Conservation (phyloP, 164 flowering plant species). For the Annona cherimola region DNA sequence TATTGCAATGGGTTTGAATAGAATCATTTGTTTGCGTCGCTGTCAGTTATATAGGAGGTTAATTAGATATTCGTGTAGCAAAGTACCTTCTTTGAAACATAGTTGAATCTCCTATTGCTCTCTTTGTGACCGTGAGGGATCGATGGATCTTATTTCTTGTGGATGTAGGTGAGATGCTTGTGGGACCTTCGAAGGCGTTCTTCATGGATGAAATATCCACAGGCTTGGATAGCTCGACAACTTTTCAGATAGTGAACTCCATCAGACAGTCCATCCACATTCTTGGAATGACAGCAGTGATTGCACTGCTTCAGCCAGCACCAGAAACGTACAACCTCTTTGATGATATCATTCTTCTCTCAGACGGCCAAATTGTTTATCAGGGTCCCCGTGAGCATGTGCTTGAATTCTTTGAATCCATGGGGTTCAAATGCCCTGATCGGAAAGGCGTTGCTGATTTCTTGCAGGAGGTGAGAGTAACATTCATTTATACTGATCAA, state of each 20-base stretch:
- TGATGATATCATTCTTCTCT: conserved; percentile 63
- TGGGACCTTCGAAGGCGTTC: conserved; percentile 37
- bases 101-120: background rate
- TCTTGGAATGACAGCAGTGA: conserved; percentile 50
- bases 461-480: conserved; percentile 27
- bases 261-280: conserved; percentile 47
- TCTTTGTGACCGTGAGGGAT: background rate
- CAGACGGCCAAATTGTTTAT: conserved; percentile 65
- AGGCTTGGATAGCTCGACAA: conserved; percentile 59
- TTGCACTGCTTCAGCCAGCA: conserved; percentile 78
- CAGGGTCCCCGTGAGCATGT: conserved; percentile 68
- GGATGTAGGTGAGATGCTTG: conserved; percentile 45
- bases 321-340: conserved; percentile 75
- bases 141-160: background rate
- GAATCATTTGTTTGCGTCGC: background rate
- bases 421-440: conserved; percentile 37
- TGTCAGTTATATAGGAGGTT: background rate
- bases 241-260: conserved; percentile 58
- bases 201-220: conserved; percentile 31
- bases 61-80: too few species aligned
- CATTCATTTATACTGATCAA: background rate
- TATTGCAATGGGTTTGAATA: background rate
- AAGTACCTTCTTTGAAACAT: background rate
- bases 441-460: conserved; percentile 36
- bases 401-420: conserved; percentile 46